Percentiles rank a stretch among this genome's conserved stretches.
These are phyloP conservation scores for Ceratobasidium sp. DNA, from an alignment of 1,284 basidiomycete species.

Conservation along the genomic window DNA sequence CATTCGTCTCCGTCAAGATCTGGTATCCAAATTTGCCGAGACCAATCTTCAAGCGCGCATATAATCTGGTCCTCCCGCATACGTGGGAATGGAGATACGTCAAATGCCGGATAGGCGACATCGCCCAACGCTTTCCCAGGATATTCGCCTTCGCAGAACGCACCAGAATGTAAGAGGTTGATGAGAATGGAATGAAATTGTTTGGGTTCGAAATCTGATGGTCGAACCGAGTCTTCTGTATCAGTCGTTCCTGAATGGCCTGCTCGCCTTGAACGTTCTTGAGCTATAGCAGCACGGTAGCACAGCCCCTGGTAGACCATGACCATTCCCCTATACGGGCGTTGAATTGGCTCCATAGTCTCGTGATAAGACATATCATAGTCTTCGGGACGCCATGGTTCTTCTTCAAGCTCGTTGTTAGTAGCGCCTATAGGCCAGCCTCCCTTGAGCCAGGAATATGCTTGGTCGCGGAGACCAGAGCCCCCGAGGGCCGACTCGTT, in stretches of 20 bases:
- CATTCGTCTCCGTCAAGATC: neutral
- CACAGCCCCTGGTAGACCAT: slow-evolving; percentile 21
- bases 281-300: slow-evolving; percentile 23
- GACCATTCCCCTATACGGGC: neutral
- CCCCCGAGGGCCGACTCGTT: neutral
- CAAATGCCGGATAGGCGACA: slow-evolving; percentile 32
- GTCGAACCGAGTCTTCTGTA: neutral
- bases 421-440: no score
- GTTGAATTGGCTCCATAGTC: no score
- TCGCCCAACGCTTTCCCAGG: slow-evolving; percentile 15
- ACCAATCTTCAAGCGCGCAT: slow-evolving; percentile 21
- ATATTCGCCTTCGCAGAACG: neutral
- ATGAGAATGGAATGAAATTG: neutral
- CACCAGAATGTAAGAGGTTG: neutral
- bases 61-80: slow-evolving; percentile 11
- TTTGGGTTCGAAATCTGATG: neutral
- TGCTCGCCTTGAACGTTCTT: neutral
- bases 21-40: slow-evolving; percentile 20
- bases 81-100: slow-evolving; percentile 18
- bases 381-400: neutral
- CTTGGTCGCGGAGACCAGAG: neutral
- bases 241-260: neutral
- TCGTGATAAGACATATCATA: neutral
- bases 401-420: neutral
- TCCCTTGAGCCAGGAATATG: neutral